These are phyloP conservation scores for Pichia occidentalis DNA, from an alignment of 805 yeast genomes.

Conservation along the genomic window DNA sequence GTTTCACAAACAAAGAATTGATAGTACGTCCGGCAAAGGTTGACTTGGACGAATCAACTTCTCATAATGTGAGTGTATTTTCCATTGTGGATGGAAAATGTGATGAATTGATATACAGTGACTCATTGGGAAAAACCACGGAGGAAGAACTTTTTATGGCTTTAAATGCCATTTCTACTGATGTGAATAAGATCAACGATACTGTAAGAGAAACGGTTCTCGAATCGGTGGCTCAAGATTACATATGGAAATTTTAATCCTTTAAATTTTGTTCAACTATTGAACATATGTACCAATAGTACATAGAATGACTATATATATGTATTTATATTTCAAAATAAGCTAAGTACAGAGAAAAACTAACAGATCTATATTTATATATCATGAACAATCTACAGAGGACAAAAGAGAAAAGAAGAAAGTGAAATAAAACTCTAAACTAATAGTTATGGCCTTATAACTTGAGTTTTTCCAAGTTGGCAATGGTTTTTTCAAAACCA, in stretches of 20 bases:
- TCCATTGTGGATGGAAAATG: conserved; percentile 45
- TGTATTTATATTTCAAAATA: too few relatives aligned
- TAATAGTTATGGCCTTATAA: conserved; percentile 26
- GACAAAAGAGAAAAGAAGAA: background rate
- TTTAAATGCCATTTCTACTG: conserved; percentile 45
- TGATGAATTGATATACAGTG: conserved; percentile 55
- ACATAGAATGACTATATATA: too few relatives aligned
- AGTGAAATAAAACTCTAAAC: background rate
- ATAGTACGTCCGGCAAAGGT: conserved; percentile 40
- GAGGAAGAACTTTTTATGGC: conserved; percentile 46
- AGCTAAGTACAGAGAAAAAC: too few relatives aligned
- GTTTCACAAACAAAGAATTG: conserved; percentile 23
- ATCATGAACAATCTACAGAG: background rate
- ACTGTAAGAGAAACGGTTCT: conserved; percentile 42
- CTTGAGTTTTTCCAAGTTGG: conserved; percentile 75
- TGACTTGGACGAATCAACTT: conserved; percentile 38
- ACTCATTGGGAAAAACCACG: conserved; percentile 65
- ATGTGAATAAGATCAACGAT: conserved; percentile 39
- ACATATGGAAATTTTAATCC: conserved; percentile 49
- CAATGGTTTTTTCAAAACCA: conserved; percentile 80
- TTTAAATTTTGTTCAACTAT: too few relatives aligned
- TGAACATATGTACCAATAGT: too few relatives aligned
- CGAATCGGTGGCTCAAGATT: conserved; percentile 44
- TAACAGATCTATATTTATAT: background rate
- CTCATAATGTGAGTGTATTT: conserved; percentile 64